Evolutionary conservation across 2,329 filamentous ascomycete genomes (phyloP), one percentile per base, ranked within the genome.

Genomic region (Fusarium denticulatum): DNA sequence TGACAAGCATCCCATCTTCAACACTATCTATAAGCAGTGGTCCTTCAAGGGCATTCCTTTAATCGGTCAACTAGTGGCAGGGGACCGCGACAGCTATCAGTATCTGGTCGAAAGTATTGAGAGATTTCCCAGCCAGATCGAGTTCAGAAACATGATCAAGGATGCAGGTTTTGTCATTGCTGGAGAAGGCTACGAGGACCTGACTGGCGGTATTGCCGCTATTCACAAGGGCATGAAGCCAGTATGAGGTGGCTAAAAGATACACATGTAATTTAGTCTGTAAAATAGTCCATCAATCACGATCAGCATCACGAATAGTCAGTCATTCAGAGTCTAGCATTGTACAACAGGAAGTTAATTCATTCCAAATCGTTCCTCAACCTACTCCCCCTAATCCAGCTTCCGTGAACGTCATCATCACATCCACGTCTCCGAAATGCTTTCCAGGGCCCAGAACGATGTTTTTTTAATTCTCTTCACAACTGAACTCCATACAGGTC

Each of bases 51-150:
- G 94, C 18, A 99, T 99, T 74, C 96, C 96, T 0, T 83, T 99
- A 76, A 98, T 99, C 79, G 97, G 96, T 6, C 96, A 99, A 84
- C 81, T 99, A 69, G 95, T 99, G 22, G 96, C 96, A 4, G 94
- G 94, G 12, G 97, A 99, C 81, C 88, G 96, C 64, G 96, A 97
- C 79, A 97, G 94, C 81, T 99, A 99, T 83, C 96, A 99, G 86
- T 99, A 99, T 83, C 87, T 99, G 15, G 96, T 99, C 15, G 96
- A 99, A 87, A 98, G 95, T 82, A 99, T 99, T 82, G 95, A 98
- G 84, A 87, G 89, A 53, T 98, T 98, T 81, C 97, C 96, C 1
- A 92, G 86, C 75, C 97, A 99, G 85, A 88, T 91, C 59, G 91
- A 94, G 75, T 99, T 97, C 80, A 89, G 92, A 73, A 88, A 90